phyloP scores from a whole-genome alignment of 352 stramenopile species.

The Phytophthora tentaculata region DNA sequence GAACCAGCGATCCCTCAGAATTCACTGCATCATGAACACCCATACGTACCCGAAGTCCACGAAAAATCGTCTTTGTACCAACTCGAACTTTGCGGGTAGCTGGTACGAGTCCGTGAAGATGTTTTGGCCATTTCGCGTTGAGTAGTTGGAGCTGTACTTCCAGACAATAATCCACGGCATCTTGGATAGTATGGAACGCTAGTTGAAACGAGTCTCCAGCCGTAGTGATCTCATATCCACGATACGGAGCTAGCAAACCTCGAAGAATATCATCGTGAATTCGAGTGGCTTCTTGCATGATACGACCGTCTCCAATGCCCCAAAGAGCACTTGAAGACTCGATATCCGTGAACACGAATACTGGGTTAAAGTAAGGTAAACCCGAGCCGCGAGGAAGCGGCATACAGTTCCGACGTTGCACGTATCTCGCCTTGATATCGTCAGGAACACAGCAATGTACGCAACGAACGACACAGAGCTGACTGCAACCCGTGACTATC shows the following conservation, averaged over 20 bases:
- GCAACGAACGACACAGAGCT: constrained; percentile 44
- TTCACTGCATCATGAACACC: constrained; percentile 46
- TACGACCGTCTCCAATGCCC: constrained; percentile 34
- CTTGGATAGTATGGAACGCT: constrained; percentile 59
- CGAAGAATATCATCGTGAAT: constrained; percentile 53
- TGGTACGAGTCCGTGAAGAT: constrained; percentile 47
- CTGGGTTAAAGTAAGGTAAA: constrained; percentile 34
- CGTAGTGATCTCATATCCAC: constrained; percentile 76
- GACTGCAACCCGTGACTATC: constrained; percentile 50
- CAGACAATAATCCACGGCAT: constrained; percentile 60
- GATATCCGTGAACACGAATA: constrained; percentile 70
- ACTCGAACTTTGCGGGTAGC: constrained; percentile 43
- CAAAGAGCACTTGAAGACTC: constrained; percentile 61
- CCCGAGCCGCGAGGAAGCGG: constrained; percentile 5
- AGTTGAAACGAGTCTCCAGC: constrained; percentile 69
- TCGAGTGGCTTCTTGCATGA: constrained; percentile 46
- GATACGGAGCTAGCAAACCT: constrained; percentile 35
- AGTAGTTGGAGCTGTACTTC: constrained; percentile 53
- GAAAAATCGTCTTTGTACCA: constrained; percentile 39
- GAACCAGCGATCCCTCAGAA: constrained; percentile 38
- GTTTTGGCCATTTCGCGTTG: constrained; percentile 56
- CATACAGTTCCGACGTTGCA: constrained; percentile 27
- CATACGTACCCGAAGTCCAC: constrained; percentile 56
- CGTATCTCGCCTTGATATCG: constrained; percentile 38
- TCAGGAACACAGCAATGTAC: constrained; percentile 41